These are phyloP conservation scores for Epichloe gansuensis DNA, from an alignment of 2,329 filamentous ascomycete genomes.

Conservation along the genomic window DNA sequence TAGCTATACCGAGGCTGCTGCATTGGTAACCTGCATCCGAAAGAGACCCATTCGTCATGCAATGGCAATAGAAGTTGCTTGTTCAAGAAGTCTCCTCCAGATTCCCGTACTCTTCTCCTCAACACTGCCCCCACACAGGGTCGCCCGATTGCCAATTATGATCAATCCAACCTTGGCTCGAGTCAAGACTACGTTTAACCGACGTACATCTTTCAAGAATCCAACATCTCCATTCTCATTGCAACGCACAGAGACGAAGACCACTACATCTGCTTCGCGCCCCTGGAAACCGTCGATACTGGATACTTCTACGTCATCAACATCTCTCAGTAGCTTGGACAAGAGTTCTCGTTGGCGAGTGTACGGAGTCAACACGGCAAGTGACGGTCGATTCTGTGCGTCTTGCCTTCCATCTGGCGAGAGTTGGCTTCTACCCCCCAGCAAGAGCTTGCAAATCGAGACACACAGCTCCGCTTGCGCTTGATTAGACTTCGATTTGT, in stretches of 20 bases:
- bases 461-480: not conserved
- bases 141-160: conserved; percentile 18
- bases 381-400: not conserved
- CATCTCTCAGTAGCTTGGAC: not conserved
- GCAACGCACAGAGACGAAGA: conserved; percentile 29
- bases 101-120: conserved; percentile 3
- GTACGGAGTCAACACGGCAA: not conserved
- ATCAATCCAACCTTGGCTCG: conserved; percentile 22
- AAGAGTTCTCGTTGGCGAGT: not conserved
- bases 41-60: not conserved
- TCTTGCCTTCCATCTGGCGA: not conserved
- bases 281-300: conserved; percentile 32
- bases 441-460: not conserved
- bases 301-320: conserved; percentile 14
- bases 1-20: no score
- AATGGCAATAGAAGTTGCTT: not conserved
- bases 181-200: conserved; percentile 29
- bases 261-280: conserved; percentile 28
- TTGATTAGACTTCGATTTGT: not conserved
- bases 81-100: not conserved
- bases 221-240: conserved; percentile 26
- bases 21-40: no score
- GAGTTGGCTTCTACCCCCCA: not conserved
- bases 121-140: conserved; percentile 11
- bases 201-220: conserved; percentile 24